Evolutionary conservation across 805 yeast genomes (phyloP).

Genomic region (Ogataea glucozyma): DNA sequence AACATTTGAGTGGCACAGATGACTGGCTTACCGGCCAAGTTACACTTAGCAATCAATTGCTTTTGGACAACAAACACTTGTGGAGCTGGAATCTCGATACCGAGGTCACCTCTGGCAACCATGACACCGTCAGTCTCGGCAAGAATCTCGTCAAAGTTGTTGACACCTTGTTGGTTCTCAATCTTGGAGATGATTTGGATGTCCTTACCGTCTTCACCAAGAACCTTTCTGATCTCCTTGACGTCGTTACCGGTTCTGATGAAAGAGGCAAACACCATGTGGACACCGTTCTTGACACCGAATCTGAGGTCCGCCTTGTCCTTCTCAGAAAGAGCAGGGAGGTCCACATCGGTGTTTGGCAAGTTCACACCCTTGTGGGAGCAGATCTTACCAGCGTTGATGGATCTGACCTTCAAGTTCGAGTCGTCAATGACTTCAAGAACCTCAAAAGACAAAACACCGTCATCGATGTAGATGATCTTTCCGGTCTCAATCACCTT

Average conservation of each 20-base stretch:
- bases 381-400: conserved; percentile 93
- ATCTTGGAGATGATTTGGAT: conserved; percentile 96
- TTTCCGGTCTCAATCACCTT: conserved; percentile 87
- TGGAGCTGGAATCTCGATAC: conserved; percentile 99
- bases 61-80: conserved; percentile 98
- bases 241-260: conserved; percentile 94
- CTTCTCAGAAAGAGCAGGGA: conserved; percentile 97
- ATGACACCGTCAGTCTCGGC: conserved; percentile 97
- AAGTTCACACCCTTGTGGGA: conserved; percentile 99
- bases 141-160: conserved; percentile 97
- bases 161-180: conserved; percentile 99
- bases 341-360: conserved; percentile 98
- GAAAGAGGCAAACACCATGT: conserved; percentile 98
- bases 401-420: conserved; percentile 83
- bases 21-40: conserved; percentile 98
- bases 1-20: conserved; percentile 99
- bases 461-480: conserved; percentile 94
- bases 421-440: conserved; percentile 74
- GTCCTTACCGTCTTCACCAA: conserved; percentile 96
- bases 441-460: conserved; percentile 95
- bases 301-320: conserved; percentile 89
- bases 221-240: conserved; percentile 83
- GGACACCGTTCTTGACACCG: conserved; percentile 97
- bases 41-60: conserved; percentile 98
- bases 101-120: conserved; percentile 99